Conservation (phyloP, 2,329 filamentous ascomycete genomes). For the Lomentospora prolificans region DNA sequence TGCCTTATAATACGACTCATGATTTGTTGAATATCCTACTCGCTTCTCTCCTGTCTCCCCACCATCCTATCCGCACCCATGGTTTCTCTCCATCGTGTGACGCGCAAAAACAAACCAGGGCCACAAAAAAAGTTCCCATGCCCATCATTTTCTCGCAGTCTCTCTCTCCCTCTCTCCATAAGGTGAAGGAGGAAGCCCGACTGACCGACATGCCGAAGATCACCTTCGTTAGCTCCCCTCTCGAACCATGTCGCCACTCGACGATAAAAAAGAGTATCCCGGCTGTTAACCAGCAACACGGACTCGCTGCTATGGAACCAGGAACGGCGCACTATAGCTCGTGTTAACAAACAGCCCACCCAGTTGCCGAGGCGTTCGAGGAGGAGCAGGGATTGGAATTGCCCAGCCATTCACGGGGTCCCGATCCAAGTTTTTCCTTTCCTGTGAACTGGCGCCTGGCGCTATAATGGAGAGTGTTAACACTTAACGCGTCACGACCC, state of each 20-base stretch:
- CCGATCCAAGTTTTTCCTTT: too few relatives aligned
- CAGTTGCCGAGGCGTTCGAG: too few relatives aligned
- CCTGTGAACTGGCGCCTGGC: not conserved
- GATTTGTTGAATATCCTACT: not conserved
- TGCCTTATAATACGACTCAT: not conserved
- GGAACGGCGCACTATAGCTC: not conserved
- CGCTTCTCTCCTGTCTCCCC: not conserved
- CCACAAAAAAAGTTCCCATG: not conserved
- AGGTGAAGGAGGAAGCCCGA: not conserved
- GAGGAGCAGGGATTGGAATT: not conserved
- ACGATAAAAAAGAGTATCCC: not conserved
- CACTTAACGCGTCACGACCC: conserved; percentile 2
- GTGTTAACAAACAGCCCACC: too few relatives aligned
- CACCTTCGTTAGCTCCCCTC: too few relatives aligned
- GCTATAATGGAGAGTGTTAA: too few relatives aligned
- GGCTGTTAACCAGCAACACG: not conserved
- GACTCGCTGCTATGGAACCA: not conserved
- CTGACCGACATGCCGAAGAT: not conserved
- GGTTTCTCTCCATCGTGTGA: not conserved
- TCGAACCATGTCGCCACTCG: not conserved
- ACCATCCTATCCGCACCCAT: not conserved
- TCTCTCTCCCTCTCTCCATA: too few relatives aligned
- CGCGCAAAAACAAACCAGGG: not conserved
- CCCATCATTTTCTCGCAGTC: too few relatives aligned
- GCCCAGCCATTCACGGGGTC: not conserved